Base-by-base conservation (phyloP, 306 rosid species). In the Pyrus pyrifolia region DNA sequence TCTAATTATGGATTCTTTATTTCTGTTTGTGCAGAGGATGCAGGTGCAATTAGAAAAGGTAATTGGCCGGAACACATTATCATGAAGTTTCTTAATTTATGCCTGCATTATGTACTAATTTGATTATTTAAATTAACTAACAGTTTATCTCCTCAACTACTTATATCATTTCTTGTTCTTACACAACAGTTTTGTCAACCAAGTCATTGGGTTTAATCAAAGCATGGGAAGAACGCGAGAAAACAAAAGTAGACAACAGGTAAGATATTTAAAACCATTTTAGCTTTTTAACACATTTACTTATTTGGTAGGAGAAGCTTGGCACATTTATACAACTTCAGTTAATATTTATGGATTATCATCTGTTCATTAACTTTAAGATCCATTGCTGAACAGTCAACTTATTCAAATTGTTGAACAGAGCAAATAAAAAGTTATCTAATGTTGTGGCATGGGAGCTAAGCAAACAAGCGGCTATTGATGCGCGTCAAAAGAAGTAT, bases 141-240 rank as follows among this genome's bases (percentile, higher is more conserved):
- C 11, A 30, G 12, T 29, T 53, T 31, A 5, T 30, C 30, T 11
- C 58, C 33, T 21, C n/a, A 33, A 71, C 3, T 30, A 53, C 42
- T 30, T 30, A 3, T 30, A 29, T 29, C 12, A 2, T 51, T 11
- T 72, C 23, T 40, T 73, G 76, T 40, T 38, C 14, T 40, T 40
- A 18, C 67, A 5, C 21, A 58, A 72, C 62, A 73, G 77, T 11
- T 73, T 35, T 58, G 76, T 72, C 76, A 35, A 59, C 27, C 10
- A 40, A 73, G 35, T 58, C 67, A 1, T 17, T 17, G 58, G 77
- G 68, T 23, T 73, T 73, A 73, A 25, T 73, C 57, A 73, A 59
- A 25, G 77, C 77, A 59, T 59, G 77, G 77, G 77, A 73, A 58
- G 68, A 73, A 4, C 17, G 55, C 25, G 40, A 59, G 68, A 59